Conservation (phyloP, 306 rosid genomes). For the Inga oerstediana region DNA sequence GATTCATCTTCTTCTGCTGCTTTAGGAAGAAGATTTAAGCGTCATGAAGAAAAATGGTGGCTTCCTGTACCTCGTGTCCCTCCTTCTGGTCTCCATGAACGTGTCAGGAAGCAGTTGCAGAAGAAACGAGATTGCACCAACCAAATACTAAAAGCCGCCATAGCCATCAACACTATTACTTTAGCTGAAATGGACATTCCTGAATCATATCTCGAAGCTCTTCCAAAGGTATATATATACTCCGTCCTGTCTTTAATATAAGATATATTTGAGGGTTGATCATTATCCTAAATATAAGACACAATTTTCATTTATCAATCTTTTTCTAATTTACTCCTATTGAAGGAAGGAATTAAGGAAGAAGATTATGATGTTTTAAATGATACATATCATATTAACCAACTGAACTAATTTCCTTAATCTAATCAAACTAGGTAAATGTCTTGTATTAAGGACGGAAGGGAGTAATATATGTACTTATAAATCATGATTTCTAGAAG, state of each 20-base stretch:
- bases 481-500: not conserved
- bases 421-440: no score
- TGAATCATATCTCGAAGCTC: conserved; percentile 80
- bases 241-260: no score
- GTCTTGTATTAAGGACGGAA: no score
- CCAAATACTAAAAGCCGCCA: conserved; percentile 87
- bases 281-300: no score
- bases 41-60: conserved; percentile 99
- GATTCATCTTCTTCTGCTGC: conserved; percentile 55
- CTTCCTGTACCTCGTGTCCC: conserved; percentile 94
- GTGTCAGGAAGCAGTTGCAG: conserved; percentile 75
- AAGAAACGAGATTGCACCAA: conserved; percentile 87
- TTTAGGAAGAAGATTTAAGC: conserved; percentile 68
- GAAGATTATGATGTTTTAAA: no score
- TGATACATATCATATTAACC: no score
- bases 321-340: no score
- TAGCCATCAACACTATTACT: conserved; percentile 83
- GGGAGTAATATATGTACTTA: no score
- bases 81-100: conserved; percentile 74
- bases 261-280: no score
- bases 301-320: no score
- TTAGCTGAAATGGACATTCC: conserved; percentile 89
- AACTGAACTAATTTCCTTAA: no score
- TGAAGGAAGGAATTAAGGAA: no score
- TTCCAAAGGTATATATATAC: conserved; percentile 68